Conservation (phyloP, 768 basidiomycete species). For the Gautieria morchelliformis region DNA sequence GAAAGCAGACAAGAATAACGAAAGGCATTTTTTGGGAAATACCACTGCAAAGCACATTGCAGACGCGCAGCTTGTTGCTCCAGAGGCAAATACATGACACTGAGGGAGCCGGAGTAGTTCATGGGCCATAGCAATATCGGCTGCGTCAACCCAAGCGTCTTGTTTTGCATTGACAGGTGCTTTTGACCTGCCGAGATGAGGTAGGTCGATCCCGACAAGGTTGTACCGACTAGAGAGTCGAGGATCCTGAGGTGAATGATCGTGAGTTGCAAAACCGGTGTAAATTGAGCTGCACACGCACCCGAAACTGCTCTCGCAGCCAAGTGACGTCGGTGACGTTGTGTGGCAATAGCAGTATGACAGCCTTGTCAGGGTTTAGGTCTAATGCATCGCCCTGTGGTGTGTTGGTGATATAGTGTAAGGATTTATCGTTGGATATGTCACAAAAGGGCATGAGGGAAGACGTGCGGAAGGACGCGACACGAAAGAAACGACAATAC, state of each 20-base stretch:
- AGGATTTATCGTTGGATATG: background rate
- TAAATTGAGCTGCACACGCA: background rate
- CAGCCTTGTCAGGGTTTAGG: background rate
- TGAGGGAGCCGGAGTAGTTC: background rate
- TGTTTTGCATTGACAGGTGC: background rate
- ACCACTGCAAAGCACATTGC: slow-evolving; percentile 2
- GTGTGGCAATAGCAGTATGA: background rate
- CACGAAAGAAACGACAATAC: no score
- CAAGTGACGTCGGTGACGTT: background rate
- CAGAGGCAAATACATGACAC: background rate
- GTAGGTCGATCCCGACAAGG: background rate
- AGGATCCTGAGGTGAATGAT: background rate
- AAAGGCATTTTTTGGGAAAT: background rate
- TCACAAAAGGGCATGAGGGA: background rate
- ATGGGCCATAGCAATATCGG: background rate
- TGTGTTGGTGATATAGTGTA: background rate
- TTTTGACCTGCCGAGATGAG: background rate
- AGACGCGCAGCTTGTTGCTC: background rate
- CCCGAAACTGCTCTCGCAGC: background rate
- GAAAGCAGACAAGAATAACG: background rate
- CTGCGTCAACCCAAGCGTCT: slow-evolving; percentile 1
- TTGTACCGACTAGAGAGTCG: slow-evolving; percentile 1
- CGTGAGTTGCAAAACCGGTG: background rate
- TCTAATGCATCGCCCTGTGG: background rate
- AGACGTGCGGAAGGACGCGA: no score